Evolutionary conservation across 169 alveolate species (phyloP).

Genomic region (Eimeria falciformis): DNA sequence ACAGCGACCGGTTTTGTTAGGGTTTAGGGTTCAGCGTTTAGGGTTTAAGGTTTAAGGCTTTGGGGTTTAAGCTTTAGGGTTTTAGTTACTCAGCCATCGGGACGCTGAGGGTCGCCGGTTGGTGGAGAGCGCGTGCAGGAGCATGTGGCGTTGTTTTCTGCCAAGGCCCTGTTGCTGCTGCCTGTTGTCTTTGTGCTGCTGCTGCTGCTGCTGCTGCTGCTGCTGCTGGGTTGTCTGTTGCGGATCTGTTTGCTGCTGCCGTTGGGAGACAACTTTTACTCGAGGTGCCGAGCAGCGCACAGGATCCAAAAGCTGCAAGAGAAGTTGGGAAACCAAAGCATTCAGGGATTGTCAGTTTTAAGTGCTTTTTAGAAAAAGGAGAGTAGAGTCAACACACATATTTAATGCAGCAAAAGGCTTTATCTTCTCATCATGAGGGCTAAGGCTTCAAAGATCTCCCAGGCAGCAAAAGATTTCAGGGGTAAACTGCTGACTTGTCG

Average conservation of each 20-base stretch:
- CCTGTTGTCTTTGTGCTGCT: background rate
- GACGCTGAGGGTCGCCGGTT: background rate
- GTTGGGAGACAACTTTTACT: background rate
- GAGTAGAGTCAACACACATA: too few relatives aligned
- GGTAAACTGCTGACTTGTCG: background rate
- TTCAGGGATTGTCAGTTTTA: too few relatives aligned
- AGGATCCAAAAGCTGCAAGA: background rate
- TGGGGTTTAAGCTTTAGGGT: background rate
- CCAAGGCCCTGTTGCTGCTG: too few relatives aligned
- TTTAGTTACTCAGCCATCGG: constrained; percentile 46
- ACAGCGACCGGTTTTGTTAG: background rate
- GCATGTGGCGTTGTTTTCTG: background rate
- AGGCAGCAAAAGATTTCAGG: background rate
- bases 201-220: constrained; percentile 21
- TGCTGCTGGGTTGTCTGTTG: background rate
- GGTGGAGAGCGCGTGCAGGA: constrained; percentile 30
- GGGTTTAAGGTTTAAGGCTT: background rate
- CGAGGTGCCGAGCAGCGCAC: background rate
- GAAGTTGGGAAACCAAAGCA: too few relatives aligned
- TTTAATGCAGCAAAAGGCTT: too few relatives aligned
- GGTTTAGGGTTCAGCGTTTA: background rate
- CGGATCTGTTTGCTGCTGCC: constrained; percentile 15
- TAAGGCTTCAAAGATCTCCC: background rate
- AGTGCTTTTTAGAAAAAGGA: too few relatives aligned
- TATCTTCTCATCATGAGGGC: too few relatives aligned